These are phyloP conservation scores for Cyberlindnera veronae DNA, from an alignment of 805 yeast species.

Conservation along the genomic window DNA sequence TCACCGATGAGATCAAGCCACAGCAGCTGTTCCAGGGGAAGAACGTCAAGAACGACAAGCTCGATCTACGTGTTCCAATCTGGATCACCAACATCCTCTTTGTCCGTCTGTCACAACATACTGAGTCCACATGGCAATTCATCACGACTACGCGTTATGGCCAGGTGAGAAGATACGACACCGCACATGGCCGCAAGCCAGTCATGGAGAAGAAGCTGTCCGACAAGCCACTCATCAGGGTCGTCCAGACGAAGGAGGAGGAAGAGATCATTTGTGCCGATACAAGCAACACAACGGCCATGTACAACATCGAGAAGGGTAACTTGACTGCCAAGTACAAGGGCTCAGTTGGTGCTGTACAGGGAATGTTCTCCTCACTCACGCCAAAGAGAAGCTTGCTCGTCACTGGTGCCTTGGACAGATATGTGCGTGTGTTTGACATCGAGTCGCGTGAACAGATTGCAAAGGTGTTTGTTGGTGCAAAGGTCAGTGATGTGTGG, in stretches of 20 bases:
- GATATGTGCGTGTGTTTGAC: constrained; percentile 79
- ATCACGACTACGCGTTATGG: constrained; percentile 73
- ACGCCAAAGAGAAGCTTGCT: constrained; percentile 41
- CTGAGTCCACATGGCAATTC: constrained; percentile 43
- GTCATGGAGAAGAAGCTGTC: constrained; percentile 48
- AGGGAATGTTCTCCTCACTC: constrained; percentile 25
- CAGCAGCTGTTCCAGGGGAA: constrained; percentile 61
- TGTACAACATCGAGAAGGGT: constrained; percentile 49
- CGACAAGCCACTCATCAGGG: constrained; percentile 49
- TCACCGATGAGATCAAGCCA: constrained; percentile 25
- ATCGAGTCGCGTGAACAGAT: constrained; percentile 49
- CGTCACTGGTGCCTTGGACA: constrained; percentile 81
- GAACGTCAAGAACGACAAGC: constrained; percentile 75
- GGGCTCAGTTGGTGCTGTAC: constrained; percentile 74
- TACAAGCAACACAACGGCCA: constrained; percentile 60
- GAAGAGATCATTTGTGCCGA: constrained; percentile 65
- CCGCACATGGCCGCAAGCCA: constrained; percentile 68
- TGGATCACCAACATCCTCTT: constrained; percentile 65
- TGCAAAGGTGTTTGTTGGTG: constrained; percentile 74
- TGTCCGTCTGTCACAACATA: constrained; percentile 32
- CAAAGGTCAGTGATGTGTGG: constrained; percentile 56
- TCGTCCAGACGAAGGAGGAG: constrained; percentile 23
- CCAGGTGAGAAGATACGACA: constrained; percentile 69
- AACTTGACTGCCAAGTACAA: constrained; percentile 64
- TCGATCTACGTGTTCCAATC: constrained; percentile 79